Evolutionary conservation across 2,329 filamentous ascomycete species (phyloP).

Genomic region (Alternaria panax): DNA sequence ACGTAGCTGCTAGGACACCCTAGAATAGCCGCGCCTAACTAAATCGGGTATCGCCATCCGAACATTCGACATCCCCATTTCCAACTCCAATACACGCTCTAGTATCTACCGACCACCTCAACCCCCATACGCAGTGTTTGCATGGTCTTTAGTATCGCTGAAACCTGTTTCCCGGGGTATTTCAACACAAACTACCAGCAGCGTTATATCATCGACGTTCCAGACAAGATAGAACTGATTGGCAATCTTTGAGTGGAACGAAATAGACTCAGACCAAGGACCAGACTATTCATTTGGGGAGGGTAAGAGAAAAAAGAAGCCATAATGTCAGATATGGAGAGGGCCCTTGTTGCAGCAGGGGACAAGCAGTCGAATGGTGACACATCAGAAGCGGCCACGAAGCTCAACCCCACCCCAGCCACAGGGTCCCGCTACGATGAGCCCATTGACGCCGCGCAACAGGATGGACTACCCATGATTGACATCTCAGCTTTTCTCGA

Average conservation of each 20-base stretch:
- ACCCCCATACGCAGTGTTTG: background rate
- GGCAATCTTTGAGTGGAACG: background rate
- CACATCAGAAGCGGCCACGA: background rate
- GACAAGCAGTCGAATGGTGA: constrained; percentile 5
- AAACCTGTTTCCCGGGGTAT: rapidly evolving
- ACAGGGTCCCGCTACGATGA: constrained; percentile 16
- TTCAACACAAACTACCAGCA: background rate
- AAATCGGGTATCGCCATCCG: constrained; percentile 15
- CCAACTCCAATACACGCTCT: background rate
- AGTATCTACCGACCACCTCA: background rate
- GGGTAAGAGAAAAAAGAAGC: too few species aligned
- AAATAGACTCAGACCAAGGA: background rate
- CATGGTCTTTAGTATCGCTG: rapidly evolving
- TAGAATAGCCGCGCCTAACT: constrained; percentile 20
- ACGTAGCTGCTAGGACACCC: background rate
- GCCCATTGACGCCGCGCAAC: constrained; percentile 23
- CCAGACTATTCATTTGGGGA: background rate
- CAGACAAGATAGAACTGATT: background rate
- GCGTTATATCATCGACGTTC: background rate
- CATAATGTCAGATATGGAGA: constrained; percentile 26
- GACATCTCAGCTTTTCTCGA: constrained; percentile 52
- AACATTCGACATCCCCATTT: background rate
- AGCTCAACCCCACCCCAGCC: constrained; percentile 33
- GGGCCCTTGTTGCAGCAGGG: constrained; percentile 18
- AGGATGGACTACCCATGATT: constrained; percentile 49